Conservation (phyloP, 306 rosid genomes). For the Fragaria iinumae region DNA sequence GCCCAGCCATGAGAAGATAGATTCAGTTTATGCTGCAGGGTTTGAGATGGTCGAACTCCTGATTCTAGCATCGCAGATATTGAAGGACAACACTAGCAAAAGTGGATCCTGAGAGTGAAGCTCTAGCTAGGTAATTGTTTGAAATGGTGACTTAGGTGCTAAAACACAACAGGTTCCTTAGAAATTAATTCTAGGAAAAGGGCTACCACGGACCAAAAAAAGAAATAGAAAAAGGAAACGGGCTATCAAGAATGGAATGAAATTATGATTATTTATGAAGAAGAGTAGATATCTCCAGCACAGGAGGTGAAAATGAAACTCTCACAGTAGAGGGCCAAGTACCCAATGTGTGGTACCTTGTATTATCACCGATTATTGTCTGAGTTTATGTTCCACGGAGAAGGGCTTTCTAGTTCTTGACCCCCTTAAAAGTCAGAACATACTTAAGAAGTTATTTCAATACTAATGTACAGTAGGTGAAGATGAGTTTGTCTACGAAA, state of each 20-base stretch:
- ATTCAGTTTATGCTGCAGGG: slow-evolving; percentile 77
- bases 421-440: background rate
- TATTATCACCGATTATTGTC: background rate
- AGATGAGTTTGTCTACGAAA: background rate
- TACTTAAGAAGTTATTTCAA: background rate
- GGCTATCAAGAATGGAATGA: background rate
- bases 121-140: background rate
- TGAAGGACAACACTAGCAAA: slow-evolving; percentile 42
- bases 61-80: slow-evolving; percentile 62
- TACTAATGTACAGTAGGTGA: background rate
- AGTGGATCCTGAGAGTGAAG: slow-evolving; percentile 25
- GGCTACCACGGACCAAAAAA: background rate
- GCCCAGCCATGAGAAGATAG: slow-evolving; percentile 52
- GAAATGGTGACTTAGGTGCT: background rate
- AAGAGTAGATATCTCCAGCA: slow-evolving; percentile 1
- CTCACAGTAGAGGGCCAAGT: background rate
- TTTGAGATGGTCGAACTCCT: slow-evolving; percentile 96
- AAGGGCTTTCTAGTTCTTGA: background rate
- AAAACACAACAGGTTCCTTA: background rate
- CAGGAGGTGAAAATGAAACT: background rate
- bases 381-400: background rate
- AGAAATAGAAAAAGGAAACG: background rate
- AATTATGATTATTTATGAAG: background rate
- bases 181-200: background rate
- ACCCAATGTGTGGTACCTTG: background rate